Conservation (phyloP, 1,284 basidiomycete species). For the Filobasidium uniguttulatum region DNA sequence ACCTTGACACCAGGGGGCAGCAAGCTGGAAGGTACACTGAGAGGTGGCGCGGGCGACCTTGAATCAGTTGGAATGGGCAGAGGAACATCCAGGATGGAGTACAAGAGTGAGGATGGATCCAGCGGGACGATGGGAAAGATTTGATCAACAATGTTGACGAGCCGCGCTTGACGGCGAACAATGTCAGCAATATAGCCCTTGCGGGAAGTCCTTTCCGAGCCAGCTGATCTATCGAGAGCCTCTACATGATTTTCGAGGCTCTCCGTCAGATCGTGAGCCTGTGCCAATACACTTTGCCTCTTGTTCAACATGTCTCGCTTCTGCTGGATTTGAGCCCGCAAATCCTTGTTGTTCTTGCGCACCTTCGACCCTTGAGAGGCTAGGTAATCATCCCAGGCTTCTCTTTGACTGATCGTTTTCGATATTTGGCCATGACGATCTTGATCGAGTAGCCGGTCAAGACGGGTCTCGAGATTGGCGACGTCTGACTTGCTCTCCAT, state of each 20-base stretch:
- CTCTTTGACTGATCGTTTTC: too few relatives aligned
- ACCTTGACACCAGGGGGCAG: slow-evolving; percentile 40
- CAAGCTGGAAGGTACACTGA: slow-evolving; percentile 50
- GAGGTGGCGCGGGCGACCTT: slow-evolving; percentile 72
- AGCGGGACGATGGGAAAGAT: slow-evolving; percentile 81
- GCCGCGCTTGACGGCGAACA: slow-evolving; percentile 6
- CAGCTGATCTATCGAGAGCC: neutral
- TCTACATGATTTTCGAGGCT: neutral
- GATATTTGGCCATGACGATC: too few relatives aligned
- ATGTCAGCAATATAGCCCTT: slow-evolving; percentile 1
- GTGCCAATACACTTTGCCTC: too few relatives aligned
- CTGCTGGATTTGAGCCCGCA: too few relatives aligned
- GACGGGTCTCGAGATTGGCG: neutral
- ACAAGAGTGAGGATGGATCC: slow-evolving; percentile 65
- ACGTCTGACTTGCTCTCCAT: neutral
- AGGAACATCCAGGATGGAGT: slow-evolving; percentile 65
- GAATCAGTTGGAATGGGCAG: slow-evolving; percentile 64
- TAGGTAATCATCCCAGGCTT: too few relatives aligned
- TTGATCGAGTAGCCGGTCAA: neutral
- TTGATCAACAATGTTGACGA: slow-evolving; percentile 42
- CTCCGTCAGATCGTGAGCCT: too few relatives aligned
- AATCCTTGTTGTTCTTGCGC: too few relatives aligned
- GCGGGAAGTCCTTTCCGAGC: neutral
- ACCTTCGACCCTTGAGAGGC: too few relatives aligned
- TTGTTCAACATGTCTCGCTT: too few relatives aligned